Percentiles rank a stretch among this genome's conserved stretches.
phyloP scores from a whole-genome alignment of 225 moss, liverwort and hornwort species.

The Thuidium tamariscinum region DNA sequence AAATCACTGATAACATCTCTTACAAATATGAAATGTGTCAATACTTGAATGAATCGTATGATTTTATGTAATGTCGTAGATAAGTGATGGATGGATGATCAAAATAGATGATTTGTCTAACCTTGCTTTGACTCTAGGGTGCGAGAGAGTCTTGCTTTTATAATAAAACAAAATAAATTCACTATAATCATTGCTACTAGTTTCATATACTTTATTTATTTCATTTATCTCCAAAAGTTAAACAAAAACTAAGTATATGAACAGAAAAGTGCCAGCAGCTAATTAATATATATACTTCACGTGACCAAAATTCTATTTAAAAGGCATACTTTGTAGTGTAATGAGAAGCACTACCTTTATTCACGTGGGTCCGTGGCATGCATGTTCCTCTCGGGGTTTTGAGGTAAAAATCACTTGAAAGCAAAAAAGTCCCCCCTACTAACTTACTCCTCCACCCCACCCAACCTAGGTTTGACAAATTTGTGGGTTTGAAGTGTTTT shows the following conservation, averaged over 20 bases:
- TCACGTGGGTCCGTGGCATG: not conserved
- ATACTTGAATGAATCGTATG: rapidly evolving
- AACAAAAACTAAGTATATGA: too few species aligned
- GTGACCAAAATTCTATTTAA: not conserved
- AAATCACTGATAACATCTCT: rapidly evolving
- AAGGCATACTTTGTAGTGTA: not conserved
- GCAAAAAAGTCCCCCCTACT: not conserved
- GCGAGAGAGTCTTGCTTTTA: rapidly evolving
- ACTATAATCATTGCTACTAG: too few species aligned
- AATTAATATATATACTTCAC: not conserved
- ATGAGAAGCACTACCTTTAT: not conserved
- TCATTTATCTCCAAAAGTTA: rapidly evolving
- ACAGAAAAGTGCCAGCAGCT: too few species aligned
- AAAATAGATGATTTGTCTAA: rapidly evolving
- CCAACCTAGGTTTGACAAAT: not conserved
- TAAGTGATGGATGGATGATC: not conserved
- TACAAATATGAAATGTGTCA: rapidly evolving
- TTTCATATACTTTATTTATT: not conserved
- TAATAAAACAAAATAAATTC: not conserved
- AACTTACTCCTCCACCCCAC: too few species aligned
- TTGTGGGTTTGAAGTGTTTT: not conserved
- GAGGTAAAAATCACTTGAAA: not conserved
- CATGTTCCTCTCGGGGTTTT: not conserved
- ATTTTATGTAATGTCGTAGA: not conserved
- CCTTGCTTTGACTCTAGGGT: not conserved